phyloP scores from a whole-genome alignment of 2,329 filamentous ascomycete species.

The Colletotrichum sansevieriae region DNA sequence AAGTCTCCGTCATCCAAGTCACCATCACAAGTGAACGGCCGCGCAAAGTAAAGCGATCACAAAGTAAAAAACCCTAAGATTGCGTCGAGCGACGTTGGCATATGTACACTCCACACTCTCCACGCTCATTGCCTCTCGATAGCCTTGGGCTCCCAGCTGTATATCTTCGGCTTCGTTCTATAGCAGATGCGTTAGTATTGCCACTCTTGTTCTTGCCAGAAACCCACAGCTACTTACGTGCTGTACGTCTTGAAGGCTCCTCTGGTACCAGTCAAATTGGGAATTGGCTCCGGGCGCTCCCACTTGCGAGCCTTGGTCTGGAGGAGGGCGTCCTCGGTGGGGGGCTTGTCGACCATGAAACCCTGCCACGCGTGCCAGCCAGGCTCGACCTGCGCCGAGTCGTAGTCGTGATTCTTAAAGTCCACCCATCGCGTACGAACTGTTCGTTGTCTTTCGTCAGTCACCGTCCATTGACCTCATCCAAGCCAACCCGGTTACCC shows the following conservation, averaged over 20 bases:
- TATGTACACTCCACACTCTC: constrained; percentile 34
- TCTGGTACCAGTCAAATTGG: constrained; percentile 80
- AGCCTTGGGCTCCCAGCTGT: constrained; percentile 62
- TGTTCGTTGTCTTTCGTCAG: constrained; percentile 51
- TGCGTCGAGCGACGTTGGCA: constrained; percentile 34
- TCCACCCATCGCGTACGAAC: constrained; percentile 98
- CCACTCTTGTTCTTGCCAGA: background rate
- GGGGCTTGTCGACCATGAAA: constrained; percentile 90
- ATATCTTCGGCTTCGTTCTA: constrained; percentile 68
- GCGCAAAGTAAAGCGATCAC: constrained; percentile 12
- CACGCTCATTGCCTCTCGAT: constrained; percentile 44
- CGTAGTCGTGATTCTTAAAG: constrained; percentile 89
- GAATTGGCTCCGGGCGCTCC: constrained; percentile 79
- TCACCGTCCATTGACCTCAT: constrained; percentile 25
- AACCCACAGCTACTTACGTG: constrained; percentile 76
- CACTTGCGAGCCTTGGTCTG: constrained; percentile 77
- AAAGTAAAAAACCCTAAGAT: constrained; percentile 31
- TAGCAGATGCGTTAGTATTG: constrained; percentile 13
- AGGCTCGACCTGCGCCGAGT: constrained; percentile 88
- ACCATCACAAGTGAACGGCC: background rate
- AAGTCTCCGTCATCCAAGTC: background rate
- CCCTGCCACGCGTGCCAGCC: constrained; percentile 99
- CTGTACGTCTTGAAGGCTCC: constrained; percentile 93
- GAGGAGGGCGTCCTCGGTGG: constrained; percentile 80
- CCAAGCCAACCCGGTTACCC: background rate